Base-by-base conservation (phyloP, 257 asterid species). In the Lycium barbarum region DNA sequence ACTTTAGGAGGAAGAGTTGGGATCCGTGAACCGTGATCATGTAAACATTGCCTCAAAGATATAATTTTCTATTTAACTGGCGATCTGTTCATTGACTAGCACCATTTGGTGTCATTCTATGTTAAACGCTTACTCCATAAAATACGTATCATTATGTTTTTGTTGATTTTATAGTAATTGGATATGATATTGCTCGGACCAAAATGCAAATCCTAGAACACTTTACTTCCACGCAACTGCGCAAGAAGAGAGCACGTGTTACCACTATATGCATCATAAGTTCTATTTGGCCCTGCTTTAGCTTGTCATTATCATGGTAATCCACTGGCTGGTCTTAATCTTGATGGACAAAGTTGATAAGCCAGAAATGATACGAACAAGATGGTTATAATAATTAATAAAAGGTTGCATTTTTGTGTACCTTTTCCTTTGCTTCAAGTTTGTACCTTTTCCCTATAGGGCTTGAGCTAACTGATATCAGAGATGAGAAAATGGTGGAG, bases 1-100 rank as follows among this genome's bases (percentile, higher is more conserved):
- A 88, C 92, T 81, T 86, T 95, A 73, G 97, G 97, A 11, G 98
- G 98, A 88, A 91, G 93, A 83, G 98, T 88, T 84, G 94, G 93
- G 36, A 88, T 93, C 79, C 90, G 90, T 53, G 99, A 96, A n/a
- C n/a, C n/a, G n/a, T n/a, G n/a, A n/a, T 87, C 98, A 95, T 87
- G 96, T 95, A 83, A 87, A 84, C 89, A 85, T 96, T 70, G 87
- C 92, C 72, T 93, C 98, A 38, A 93, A 93, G 94, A 98, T 95
- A 79, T 74, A 53, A 6, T 76, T 51, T 49, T 51, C 63, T 76
- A 22, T 51, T 51, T 76, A 51, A 76, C 82, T 3, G 8, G n/a
- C 6, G 20, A 26, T 51, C 61, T 76, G 15, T 51, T 73, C 81
- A 63, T 76, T 76, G 81, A 74, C 40, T 20, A 12, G 40, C 81